A percentile compares a stretch with the other conserved stretches of the same genome.
Conservation (phyloP, 192 early-diverging fungal genomes). For the Spizellomyces sp. region DNA sequence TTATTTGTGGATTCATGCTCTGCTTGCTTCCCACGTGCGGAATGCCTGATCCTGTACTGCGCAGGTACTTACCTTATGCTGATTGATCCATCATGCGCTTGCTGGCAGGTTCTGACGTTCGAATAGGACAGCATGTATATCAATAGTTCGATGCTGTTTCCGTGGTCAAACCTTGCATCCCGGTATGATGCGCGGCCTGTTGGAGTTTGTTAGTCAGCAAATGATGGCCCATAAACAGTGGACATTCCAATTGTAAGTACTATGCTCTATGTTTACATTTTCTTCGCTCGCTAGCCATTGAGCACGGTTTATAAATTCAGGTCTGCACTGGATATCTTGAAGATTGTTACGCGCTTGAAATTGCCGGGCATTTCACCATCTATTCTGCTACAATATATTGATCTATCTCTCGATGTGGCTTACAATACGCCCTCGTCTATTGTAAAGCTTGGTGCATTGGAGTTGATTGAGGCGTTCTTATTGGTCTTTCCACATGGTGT, state of each 20-base stretch:
- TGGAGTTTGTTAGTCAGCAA: constrained; percentile 56
- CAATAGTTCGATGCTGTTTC: constrained; percentile 51
- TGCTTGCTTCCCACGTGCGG: constrained; percentile 59
- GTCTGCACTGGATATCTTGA: constrained; percentile 59
- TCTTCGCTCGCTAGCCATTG: not conserved
- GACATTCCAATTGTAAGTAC: constrained; percentile 54
- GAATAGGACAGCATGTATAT: constrained; percentile 45
- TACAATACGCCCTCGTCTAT: constrained; percentile 53
- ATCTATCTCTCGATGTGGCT: constrained; percentile 50
- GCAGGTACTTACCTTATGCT: constrained; percentile 32
- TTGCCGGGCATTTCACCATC: constrained; percentile 48
- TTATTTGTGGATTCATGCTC: constrained; percentile 53
- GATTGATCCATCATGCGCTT: not conserved
- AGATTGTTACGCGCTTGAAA: constrained; percentile 48
- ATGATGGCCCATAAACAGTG: constrained; percentile 58
- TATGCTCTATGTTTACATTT: not conserved
- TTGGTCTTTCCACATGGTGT: constrained; percentile 59
- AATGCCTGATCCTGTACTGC: constrained; percentile 53
- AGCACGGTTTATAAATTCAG: constrained; percentile 11
- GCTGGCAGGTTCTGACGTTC: not conserved
- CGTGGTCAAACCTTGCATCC: constrained; percentile 35
- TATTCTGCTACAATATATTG: constrained; percentile 55
- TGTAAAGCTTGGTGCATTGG: constrained; percentile 52
- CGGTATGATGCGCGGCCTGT: constrained; percentile 49
- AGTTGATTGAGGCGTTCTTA: constrained; percentile 53